phyloP scores from a whole-genome alignment of 2,329 filamentous ascomycete genomes.

The Pyricularia grisea region DNA sequence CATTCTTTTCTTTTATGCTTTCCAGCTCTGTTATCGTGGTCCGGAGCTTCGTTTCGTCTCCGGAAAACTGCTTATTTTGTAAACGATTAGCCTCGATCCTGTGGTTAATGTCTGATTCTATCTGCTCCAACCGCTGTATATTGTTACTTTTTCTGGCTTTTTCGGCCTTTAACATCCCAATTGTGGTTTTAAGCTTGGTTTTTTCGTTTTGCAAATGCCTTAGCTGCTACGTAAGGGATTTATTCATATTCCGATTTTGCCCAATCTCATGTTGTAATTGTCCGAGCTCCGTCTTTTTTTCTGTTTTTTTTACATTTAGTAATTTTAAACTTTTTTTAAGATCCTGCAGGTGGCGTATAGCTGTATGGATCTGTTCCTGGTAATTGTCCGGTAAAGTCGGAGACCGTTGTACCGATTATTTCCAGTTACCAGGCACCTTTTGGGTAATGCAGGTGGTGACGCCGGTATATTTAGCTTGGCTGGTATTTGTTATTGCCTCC shows the following conservation, averaged over 20 bases:
- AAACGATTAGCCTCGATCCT: not conserved
- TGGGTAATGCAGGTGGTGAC: not conserved
- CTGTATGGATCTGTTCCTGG: not conserved
- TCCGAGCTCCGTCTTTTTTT: not conserved
- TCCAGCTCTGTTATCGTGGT: not conserved
- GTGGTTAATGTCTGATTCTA: not conserved
- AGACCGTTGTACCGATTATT: not conserved
- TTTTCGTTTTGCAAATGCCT: not conserved
- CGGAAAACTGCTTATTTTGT: not conserved
- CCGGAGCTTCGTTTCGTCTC: not conserved
- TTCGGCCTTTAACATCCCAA: not conserved
- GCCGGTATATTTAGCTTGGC: not conserved
- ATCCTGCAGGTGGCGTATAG: not conserved
- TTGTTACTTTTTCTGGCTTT: not conserved
- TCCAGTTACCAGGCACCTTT: not conserved
- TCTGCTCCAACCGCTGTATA: not conserved
- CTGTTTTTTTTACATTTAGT: not conserved
- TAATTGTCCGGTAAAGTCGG: not conserved
- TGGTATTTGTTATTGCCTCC: not conserved
- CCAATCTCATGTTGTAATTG: not conserved
- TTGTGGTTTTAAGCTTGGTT: not conserved
- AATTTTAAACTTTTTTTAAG: not conserved
- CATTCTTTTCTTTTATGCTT: not conserved
- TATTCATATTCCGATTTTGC: not conserved
- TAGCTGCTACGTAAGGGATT: not conserved